Evolutionary conservation across 331 rosid species (phyloP).

Genomic region (Malus hybrid): DNA sequence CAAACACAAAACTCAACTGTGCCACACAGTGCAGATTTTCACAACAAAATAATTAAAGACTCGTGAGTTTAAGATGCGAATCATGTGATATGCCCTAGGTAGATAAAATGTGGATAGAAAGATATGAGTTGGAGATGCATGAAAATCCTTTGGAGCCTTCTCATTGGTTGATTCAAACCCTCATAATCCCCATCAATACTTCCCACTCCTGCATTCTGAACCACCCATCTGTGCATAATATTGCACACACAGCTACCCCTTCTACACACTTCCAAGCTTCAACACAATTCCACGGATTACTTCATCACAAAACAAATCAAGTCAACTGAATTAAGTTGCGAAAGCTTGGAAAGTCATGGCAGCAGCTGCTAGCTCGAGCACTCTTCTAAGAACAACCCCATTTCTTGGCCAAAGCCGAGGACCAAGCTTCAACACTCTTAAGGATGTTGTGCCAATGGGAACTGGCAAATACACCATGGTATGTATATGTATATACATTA

Average conservation of each 20-base stretch:
- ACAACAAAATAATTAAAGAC: not conserved
- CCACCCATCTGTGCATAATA: slow-evolving; percentile 47
- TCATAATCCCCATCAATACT: slow-evolving; percentile 32
- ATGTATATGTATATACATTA: not conserved
- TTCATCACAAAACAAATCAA: not conserved
- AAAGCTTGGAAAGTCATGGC: slow-evolving; percentile 36
- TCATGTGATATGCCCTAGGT: not conserved
- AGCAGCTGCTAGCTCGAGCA: slow-evolving; percentile 52
- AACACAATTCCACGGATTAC: not conserved
- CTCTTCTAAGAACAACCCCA: slow-evolving; percentile 56
- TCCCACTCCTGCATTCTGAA: slow-evolving; percentile 15
- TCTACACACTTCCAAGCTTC: slow-evolving; percentile 18
- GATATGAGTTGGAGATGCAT: slow-evolving; percentile 48
- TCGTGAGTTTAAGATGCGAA: not conserved
- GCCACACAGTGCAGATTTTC: slow-evolving; percentile 6
- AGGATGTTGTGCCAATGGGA: slow-evolving; percentile 69
- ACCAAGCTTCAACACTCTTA: slow-evolving; percentile 37
- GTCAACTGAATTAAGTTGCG: not conserved
- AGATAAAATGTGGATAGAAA: slow-evolving; percentile 75
- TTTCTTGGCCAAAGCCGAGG: slow-evolving; percentile 59
- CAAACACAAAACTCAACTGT: not conserved
- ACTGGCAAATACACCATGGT: slow-evolving; percentile 68
- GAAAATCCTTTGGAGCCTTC: slow-evolving; percentile 57
- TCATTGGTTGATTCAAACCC: slow-evolving; percentile 48
- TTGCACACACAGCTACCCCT: slow-evolving; percentile 8